These are phyloP conservation scores for Diddensiella transvaalensis DNA, from an alignment of 805 yeast genomes.

Conservation along the genomic window DNA sequence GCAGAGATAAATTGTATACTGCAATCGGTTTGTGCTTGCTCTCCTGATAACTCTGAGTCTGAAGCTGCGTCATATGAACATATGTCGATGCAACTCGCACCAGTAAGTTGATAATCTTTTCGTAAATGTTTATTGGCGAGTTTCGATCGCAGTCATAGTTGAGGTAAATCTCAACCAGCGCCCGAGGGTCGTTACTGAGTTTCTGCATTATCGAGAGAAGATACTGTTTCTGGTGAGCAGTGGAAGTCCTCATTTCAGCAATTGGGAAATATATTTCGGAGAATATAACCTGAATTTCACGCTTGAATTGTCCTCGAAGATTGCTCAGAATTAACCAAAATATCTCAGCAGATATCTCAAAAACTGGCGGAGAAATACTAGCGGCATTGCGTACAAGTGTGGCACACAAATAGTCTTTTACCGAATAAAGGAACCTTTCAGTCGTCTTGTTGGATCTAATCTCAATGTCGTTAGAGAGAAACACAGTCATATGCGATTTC, in stretches of 20 bases:
- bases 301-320: slow-evolving; percentile 80
- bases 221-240: slow-evolving; percentile 89
- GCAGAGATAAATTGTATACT: slow-evolving; percentile 66
- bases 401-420: slow-evolving; percentile 78
- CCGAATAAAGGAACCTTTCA: slow-evolving; percentile 68
- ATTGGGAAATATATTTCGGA: slow-evolving; percentile 93
- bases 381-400: slow-evolving; percentile 89
- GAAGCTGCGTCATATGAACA: slow-evolving; percentile 67
- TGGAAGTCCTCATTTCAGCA: slow-evolving; percentile 84
- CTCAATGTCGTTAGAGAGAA: slow-evolving; percentile 43
- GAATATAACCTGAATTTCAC: slow-evolving; percentile 90
- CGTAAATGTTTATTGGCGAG: slow-evolving; percentile 78
- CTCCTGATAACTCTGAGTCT: slow-evolving; percentile 55
- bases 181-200: slow-evolving; percentile 81
- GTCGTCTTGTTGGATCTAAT: slow-evolving; percentile 32
- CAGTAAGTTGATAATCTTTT: slow-evolving; percentile 71
- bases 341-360: slow-evolving; percentile 86
- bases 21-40: slow-evolving; percentile 52
- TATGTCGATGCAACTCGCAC: slow-evolving; percentile 67
- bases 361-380: slow-evolving; percentile 84
- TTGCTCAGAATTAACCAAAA: slow-evolving; percentile 86
- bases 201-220: slow-evolving; percentile 76
- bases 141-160: slow-evolving; percentile 90
- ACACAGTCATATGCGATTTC: slow-evolving; percentile 79
- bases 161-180: slow-evolving; percentile 85